Base-by-base conservation (phyloP, 805 yeast genomes). In the Jamesozyma piceae region DNA sequence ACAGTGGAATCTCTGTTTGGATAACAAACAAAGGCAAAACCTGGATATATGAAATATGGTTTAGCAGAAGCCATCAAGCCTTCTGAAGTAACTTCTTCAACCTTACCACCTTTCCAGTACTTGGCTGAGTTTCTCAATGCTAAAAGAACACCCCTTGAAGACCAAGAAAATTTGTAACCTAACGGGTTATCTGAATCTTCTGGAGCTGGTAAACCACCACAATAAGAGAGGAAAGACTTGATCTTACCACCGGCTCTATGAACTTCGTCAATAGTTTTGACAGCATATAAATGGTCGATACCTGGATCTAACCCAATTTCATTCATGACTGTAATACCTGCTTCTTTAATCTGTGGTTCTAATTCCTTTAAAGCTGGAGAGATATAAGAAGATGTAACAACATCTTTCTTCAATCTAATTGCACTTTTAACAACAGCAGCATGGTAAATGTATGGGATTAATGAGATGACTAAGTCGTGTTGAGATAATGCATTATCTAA, bases 261-360 rank as follows among this genome's bases (percentile, higher is more conserved):
- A 46, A 92, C 97, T 71, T 92, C 98, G 62, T 86, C 95, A 63
- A 92, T 86, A 55, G 97, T 87, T 77, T 92, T 92, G 65, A 92
- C 95, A 39, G 98, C 98, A 65, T 92, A 92, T 67, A 92, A 77
- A 70, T 92, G 98, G 68, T 92, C 98, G 55, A 92, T 75, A 77
- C 98, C 98, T 50, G 98, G 98, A 66, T 92, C 98, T 65, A 92
- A 77, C 58, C 98, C 98, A 54, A 92, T 92, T 73, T 92, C 98
- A 71, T 92, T 92, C 95, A 92, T 87, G 35, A 92, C 97, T 41
- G 90, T 79, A 58, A 92, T 89, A 46, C 98, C 98, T 30, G 98
- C 97, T 57, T 82, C 82, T 65, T 83, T 79, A 68, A 88, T 83
- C 66, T 83, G 81, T 43, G 80, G 78, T 72, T 88, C 95, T 55